phyloP scores from a whole-genome alignment of 148 eudicot genomes.

The Cornus kousa region DNA sequence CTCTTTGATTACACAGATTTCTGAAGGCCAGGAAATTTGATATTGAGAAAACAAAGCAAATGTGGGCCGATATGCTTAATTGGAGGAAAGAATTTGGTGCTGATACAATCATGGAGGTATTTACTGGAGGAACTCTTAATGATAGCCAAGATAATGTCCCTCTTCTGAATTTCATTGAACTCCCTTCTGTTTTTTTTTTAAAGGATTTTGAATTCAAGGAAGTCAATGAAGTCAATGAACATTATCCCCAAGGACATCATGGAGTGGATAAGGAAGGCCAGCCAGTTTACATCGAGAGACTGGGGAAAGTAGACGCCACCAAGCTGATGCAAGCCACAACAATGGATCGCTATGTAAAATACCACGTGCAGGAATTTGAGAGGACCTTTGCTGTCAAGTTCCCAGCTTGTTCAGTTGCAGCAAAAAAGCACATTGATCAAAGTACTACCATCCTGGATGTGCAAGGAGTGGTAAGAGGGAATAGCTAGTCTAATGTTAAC shows the following conservation, averaged over 20 bases:
- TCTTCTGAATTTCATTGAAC: not conserved
- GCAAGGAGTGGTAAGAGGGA: conserved; percentile 87
- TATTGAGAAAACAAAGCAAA: conserved; percentile 31
- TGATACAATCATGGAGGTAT: conserved; percentile 26
- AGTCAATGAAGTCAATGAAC: conserved; percentile 66
- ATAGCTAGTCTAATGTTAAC: not conserved
- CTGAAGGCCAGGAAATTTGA: conserved; percentile 34
- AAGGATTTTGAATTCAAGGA: conserved; percentile 92
- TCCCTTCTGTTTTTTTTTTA: not conserved
- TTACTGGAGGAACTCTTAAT: not conserved
- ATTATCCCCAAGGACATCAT: conserved; percentile 97
- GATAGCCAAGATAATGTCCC: not conserved
- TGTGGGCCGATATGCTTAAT: conserved; percentile 31
- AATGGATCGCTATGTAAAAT: conserved; percentile 78
- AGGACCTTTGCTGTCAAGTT: conserved; percentile 78
- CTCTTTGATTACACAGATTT: conserved; percentile 19
- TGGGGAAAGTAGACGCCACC: conserved; percentile 84
- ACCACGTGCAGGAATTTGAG: conserved; percentile 89
- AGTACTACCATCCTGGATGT: conserved; percentile 98
- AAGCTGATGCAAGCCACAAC: conserved; percentile 94
- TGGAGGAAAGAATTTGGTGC: conserved; percentile 33
- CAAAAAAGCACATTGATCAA: conserved; percentile 85
- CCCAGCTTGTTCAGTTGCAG: conserved; percentile 89
- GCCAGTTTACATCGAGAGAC: conserved; percentile 85
- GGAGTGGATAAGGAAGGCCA: conserved; percentile 95